Evolutionary conservation across 257 asterid genomes (phyloP).

Genomic region (Marsdenia floribunda): DNA sequence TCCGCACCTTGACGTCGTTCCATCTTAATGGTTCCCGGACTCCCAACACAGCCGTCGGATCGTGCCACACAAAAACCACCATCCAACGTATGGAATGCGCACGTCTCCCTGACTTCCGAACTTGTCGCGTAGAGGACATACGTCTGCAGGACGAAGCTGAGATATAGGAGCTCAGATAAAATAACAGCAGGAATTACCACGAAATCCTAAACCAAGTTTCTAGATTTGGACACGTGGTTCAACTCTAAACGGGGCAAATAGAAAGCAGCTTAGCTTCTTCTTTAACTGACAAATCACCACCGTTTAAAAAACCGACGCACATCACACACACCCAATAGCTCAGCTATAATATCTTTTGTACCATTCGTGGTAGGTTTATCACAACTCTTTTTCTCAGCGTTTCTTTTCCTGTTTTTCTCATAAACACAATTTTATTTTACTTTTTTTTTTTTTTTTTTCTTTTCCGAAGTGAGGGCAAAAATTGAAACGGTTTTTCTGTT

Average conservation of each 20-base stretch:
- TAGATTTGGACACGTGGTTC: slow-evolving; percentile 34
- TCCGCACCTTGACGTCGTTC: slow-evolving; percentile 5
- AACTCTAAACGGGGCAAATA: slow-evolving; percentile 16
- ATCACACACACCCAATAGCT: neutral
- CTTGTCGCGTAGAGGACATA: neutral
- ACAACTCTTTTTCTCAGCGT: slow-evolving; percentile 12
- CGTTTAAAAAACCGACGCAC: slow-evolving; percentile 26
- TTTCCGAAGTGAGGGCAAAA: neutral
- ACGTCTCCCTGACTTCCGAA: neutral
- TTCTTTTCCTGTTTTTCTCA: neutral
- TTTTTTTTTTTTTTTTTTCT: neutral
- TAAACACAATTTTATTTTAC: neutral
- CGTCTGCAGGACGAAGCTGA: neutral
- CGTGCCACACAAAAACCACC: neutral
- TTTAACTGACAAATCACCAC: slow-evolving; percentile 34
- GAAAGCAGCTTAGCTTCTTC: slow-evolving; percentile 17
- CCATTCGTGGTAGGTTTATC: slow-evolving; percentile 30
- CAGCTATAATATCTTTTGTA: slow-evolving; percentile 7
- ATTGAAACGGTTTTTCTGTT: neutral
- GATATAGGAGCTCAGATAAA: slow-evolving; percentile 16
- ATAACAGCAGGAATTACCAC: slow-evolving; percentile 22
- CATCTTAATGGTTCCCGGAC: neutral
- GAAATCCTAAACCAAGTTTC: slow-evolving; percentile 19
- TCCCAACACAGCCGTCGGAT: neutral
- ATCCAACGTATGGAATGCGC: slow-evolving; percentile 5